A percentile compares a stretch with the other conserved stretches of the same genome.
These are phyloP conservation scores for Lactifluus hygrophoroides DNA, from an alignment of 768 basidiomycete genomes.

Conservation along the genomic window DNA sequence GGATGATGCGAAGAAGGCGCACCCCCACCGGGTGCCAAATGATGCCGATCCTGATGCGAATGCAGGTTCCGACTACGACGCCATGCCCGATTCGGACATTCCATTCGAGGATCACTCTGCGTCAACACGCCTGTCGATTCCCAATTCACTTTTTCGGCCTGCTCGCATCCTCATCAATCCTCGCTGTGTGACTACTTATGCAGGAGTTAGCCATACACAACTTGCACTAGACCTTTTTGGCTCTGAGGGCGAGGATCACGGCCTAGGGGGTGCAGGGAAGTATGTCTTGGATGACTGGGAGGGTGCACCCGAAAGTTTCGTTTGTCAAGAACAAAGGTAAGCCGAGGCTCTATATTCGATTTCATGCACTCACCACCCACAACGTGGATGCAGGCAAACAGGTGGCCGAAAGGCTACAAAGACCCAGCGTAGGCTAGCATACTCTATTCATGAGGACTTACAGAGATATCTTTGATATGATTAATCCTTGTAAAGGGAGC, in stretches of 20 bases:
- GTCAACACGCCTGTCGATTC: constrained; percentile 46
- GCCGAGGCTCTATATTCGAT: constrained; percentile 18
- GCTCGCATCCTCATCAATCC: constrained; percentile 94
- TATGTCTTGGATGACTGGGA: constrained; percentile 94
- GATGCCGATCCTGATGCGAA: constrained; percentile 62
- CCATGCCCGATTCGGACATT: constrained; percentile 61
- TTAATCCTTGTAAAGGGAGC: background rate
- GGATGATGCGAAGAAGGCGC: constrained; percentile 25
- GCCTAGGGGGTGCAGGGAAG: constrained; percentile 43
- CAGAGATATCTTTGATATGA: constrained; percentile 8
- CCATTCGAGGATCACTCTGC: constrained; percentile 23
- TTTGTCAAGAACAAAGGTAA: constrained; percentile 91
- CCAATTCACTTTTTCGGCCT: constrained; percentile 81
- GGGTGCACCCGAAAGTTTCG: constrained; percentile 93
- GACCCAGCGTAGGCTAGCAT: constrained; percentile 75
- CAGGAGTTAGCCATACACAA: constrained; percentile 93
- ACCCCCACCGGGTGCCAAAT: constrained; percentile 23
- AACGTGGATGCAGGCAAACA: constrained; percentile 50
- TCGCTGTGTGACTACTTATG: constrained; percentile 95
- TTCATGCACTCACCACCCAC: background rate
- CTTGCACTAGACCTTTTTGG: constrained; percentile 94
- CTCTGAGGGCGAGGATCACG: constrained; percentile 52
- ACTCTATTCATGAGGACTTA: constrained; percentile 75
- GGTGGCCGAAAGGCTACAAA: constrained; percentile 86
- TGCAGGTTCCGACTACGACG: constrained; percentile 82